These are phyloP conservation scores for Letharia columbiana DNA, from an alignment of 495 filamentous ascomycete genomes.

Conservation along the genomic window DNA sequence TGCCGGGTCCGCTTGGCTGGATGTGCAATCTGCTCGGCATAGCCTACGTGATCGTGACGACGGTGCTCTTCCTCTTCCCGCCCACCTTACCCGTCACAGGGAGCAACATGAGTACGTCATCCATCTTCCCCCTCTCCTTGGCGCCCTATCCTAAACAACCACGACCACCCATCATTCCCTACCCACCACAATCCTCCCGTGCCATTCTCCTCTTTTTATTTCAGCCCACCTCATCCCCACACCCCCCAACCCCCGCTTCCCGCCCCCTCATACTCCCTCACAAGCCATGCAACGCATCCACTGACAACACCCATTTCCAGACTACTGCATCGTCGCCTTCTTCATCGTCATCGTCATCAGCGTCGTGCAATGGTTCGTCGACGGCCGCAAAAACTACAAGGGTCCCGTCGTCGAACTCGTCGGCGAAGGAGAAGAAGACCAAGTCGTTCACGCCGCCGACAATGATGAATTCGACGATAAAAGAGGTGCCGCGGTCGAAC, in stretches of 20 bases:
- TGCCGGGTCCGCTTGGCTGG: slow-evolving; percentile 50
- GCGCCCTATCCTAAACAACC: not conserved
- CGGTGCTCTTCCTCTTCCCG: slow-evolving; percentile 69
- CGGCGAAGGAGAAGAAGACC: not conserved
- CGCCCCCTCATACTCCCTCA: too few relatives aligned
- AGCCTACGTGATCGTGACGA: slow-evolving; percentile 56
- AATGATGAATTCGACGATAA: not conserved
- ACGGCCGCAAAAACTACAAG: slow-evolving; percentile 61
- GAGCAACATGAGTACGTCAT: slow-evolving; percentile 58
- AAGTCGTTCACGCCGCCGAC: not conserved
- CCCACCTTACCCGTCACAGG: slow-evolving; percentile 56
- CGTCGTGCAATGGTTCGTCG: slow-evolving; percentile 59
- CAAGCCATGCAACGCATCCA: not conserved
- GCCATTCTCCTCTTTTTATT: not conserved
- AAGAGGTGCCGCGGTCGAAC: too few relatives aligned
- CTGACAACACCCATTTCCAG: slow-evolving; percentile 25
- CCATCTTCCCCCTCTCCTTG: not conserved
- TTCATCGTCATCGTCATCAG: slow-evolving; percentile 59
- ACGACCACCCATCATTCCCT: not conserved
- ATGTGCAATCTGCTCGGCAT: slow-evolving; percentile 48
- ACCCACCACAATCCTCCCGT: not conserved
- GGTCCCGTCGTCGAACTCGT: slow-evolving; percentile 51
- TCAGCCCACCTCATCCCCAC: not conserved
- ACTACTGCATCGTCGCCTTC: slow-evolving; percentile 65
- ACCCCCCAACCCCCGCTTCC: not conserved